Conservation (phyloP, 2,329 filamentous ascomycete species). For the Alternaria burnsii region DNA sequence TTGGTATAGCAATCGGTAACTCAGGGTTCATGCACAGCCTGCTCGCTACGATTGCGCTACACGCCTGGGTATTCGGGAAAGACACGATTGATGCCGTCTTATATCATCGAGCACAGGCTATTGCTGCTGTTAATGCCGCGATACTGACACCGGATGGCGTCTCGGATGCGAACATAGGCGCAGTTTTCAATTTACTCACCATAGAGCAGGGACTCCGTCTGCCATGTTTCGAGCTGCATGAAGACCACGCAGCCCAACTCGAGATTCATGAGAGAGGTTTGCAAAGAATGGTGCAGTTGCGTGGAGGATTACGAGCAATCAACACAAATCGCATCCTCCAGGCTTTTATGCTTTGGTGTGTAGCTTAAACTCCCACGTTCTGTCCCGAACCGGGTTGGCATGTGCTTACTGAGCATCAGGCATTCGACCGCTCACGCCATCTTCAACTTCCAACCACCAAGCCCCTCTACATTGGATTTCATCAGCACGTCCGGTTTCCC, state of each 20-base stretch:
- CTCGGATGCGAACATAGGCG: conserved; percentile 50
- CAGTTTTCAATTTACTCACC: conserved; percentile 50
- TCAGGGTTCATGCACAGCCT: conserved; percentile 52
- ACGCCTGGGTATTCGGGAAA: conserved; percentile 45
- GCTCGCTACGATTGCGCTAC: conserved; percentile 47
- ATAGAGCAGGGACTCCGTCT: conserved; percentile 46
- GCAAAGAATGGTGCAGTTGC: conserved; percentile 46
- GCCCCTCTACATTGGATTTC: conserved; percentile 42
- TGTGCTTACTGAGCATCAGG: conserved; percentile 52
- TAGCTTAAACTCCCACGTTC: conserved; percentile 21
- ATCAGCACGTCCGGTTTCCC: conserved; percentile 38
- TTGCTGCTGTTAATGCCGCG: conserved; percentile 45
- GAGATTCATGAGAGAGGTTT: conserved; percentile 46
- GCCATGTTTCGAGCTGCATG: conserved; percentile 32
- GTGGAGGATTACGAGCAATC: conserved; percentile 46
- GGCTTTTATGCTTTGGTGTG: conserved; percentile 53
- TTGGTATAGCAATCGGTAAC: conserved; percentile 46
- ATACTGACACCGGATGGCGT: conserved; percentile 43
- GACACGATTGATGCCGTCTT: conserved; percentile 42
- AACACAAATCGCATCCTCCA: conserved; percentile 50
- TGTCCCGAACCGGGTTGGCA: conserved; percentile 37
- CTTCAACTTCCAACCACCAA: conserved; percentile 44
- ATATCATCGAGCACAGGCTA: conserved; percentile 46
- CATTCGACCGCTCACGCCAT: conserved; percentile 51
- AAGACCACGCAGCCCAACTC: conserved; percentile 44